Base-by-base conservation (phyloP, 2,329 filamentous ascomycete genomes). In the Calonectria pteridis region DNA sequence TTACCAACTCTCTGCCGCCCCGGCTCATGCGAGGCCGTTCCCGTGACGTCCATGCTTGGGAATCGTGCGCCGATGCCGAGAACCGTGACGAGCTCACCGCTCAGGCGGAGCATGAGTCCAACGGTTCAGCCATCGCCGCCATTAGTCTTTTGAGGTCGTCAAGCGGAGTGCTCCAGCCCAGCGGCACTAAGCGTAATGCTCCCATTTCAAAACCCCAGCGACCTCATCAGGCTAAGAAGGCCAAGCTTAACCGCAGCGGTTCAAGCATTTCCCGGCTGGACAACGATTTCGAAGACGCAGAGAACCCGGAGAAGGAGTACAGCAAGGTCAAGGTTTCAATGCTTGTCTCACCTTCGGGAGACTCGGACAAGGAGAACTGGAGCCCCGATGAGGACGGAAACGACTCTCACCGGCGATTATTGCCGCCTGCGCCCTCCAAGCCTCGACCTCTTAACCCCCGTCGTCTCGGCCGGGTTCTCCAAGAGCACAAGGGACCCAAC, bases 281-380 rank as follows among this genome's bases (percentile, higher is more conserved):
- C 81, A 88, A 76, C 68, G 77, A 75, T 59, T 75, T 77, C 33
- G 76, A 76, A 40, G 81, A 84, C 28, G 33, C 76, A 11, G 80
- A 78, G 31, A 84, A 81, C 62, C 69, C 73, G 43, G 76, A 79
- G 26, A 76, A 77, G 73, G 77, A 77, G 37, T 76, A 74, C 35
- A 71, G 81, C 31, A 85, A 84, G 71, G 83, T 85, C 64, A 88
- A 87, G 73, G 80, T 85, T 20, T 83, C 83, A 6, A 83, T 84
- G 79, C 77, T 86, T 55, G 80, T 84, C 14, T 86, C 84, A 29
- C 82, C 84, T 9, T 75, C 83, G 63, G 79, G 78, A 37, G 96
- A 98, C 80, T 98, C 95, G 1, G 96, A 98, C 83, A 98, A 98
- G 85, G 96, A 98, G 86, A 98, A 98, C 82, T 97, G 95, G 90